Conservation (phyloP, 2,329 filamentous ascomycete species). For the Fusarium sp. region DNA sequence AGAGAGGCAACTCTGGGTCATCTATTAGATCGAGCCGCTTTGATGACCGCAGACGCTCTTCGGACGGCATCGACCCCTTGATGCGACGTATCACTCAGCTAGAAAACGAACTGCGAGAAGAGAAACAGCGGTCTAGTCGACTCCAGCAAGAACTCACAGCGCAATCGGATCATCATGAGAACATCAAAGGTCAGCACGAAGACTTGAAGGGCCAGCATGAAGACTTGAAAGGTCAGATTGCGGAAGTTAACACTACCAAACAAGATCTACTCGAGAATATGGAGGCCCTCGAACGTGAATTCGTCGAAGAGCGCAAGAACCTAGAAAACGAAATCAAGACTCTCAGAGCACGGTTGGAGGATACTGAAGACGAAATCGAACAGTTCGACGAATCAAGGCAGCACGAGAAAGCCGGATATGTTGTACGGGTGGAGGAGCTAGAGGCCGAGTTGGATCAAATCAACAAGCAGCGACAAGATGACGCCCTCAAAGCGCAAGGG, state of each 20-base stretch:
- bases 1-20: conserved; percentile 60
- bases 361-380: conserved; percentile 92
- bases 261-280: conserved; percentile 94
- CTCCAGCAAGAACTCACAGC: conserved; percentile 76
- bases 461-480: conserved; percentile 65
- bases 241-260: conserved; percentile 91
- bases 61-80: conserved; percentile 58
- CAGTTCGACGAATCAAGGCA: conserved; percentile 84
- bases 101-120: conserved; percentile 79
- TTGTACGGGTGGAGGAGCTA: conserved; percentile 73
- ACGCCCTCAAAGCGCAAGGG: conserved; percentile 66
- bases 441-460: conserved; percentile 76
- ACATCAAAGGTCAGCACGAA: conserved; percentile 66
- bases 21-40: conserved; percentile 57
- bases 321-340: conserved; percentile 82
- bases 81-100: conserved; percentile 66
- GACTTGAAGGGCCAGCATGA: conserved; percentile 62
- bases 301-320: conserved; percentile 82
- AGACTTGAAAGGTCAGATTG: conserved; percentile 73
- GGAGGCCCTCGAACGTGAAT: conserved; percentile 89
- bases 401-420: conserved; percentile 77
- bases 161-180: conserved; percentile 65
- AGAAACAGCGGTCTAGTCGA: conserved; percentile 72
- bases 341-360: conserved; percentile 81
- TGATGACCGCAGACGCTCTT: conserved; percentile 58